Evolutionary conservation across 441 rosid species (phyloP).

Genomic region (Pelargonium cotyledonis): DNA sequence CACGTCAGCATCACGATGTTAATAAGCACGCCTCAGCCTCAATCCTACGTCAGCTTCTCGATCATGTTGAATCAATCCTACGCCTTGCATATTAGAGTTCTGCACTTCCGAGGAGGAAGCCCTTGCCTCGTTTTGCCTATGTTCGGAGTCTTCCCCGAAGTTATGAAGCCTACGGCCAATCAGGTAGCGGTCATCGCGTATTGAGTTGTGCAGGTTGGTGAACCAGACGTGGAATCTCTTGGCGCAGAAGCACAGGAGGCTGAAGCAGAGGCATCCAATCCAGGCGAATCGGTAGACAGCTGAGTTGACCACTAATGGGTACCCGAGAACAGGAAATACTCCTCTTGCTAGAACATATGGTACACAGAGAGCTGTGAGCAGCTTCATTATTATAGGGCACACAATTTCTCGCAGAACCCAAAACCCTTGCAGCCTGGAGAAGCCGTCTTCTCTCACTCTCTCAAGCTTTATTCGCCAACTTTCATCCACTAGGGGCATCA

Average conservation of each 20-base stretch:
- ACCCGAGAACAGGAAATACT: slow-evolving; percentile 82
- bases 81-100: slow-evolving; percentile 15
- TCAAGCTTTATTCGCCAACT: slow-evolving; percentile 84
- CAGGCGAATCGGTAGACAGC: slow-evolving; percentile 91
- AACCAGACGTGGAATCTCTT: slow-evolving; percentile 89
- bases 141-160: slow-evolving; percentile 46
- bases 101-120: slow-evolving; percentile 15
- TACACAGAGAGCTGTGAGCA: slow-evolving; percentile 82
- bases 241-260: slow-evolving; percentile 65
- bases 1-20: slow-evolving; percentile 28
- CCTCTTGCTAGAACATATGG: slow-evolving; percentile 89
- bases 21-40: slow-evolving; percentile 47
- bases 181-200: slow-evolving; percentile 87
- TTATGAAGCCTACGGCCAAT: slow-evolving; percentile 85
- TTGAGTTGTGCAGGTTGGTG: slow-evolving; percentile 96
- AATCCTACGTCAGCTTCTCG: slow-evolving; percentile 52
- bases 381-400: slow-evolving; percentile 83
- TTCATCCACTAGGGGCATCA: slow-evolving; percentile 92
- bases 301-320: slow-evolving; percentile 80
- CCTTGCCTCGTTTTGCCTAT: slow-evolving; percentile 8
- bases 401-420: slow-evolving; percentile 94
- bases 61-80: slow-evolving; percentile 32
- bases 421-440: slow-evolving; percentile 81
- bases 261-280: slow-evolving; percentile 80
- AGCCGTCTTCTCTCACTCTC: slow-evolving; percentile 88